A percentile compares a stretch with the other conserved stretches of the same genome.
Evolutionary conservation across 345 rosid genomes (phyloP).

Genomic region (Kandelia obovata): DNA sequence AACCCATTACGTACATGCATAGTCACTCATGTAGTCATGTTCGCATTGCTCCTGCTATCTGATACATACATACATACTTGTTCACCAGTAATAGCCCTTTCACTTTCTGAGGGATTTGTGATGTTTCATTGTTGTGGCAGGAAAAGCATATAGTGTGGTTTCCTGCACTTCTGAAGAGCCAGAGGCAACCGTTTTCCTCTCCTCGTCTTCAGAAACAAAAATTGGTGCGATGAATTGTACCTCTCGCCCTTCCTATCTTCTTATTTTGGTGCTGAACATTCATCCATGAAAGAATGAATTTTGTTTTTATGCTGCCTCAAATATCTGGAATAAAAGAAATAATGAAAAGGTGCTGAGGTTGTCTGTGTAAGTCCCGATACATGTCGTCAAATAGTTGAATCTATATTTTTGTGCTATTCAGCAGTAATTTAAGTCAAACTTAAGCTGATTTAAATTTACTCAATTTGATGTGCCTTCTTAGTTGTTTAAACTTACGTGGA

Average conservation of each 20-base stretch:
- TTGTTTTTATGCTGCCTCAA: too few species aligned
- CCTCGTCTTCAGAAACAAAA: slow-evolving; percentile 47
- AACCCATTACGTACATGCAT: not conserved
- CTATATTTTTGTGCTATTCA: too few species aligned
- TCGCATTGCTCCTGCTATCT: not conserved
- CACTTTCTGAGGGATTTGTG: not conserved
- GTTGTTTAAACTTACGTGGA: not conserved
- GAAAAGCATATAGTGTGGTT: slow-evolving; percentile 54
- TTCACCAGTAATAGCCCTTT: too few species aligned
- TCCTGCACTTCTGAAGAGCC: slow-evolving; percentile 48
- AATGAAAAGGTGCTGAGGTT: too few species aligned
- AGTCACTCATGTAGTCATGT: not conserved
- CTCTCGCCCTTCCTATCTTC: not conserved
- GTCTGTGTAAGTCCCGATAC: too few species aligned
- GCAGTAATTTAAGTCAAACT: too few species aligned
- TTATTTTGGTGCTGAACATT: not conserved
- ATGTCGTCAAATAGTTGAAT: not conserved
- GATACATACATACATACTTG: not conserved
- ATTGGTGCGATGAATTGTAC: slow-evolving; percentile 25
- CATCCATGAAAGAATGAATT: too few species aligned
- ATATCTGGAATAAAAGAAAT: too few species aligned
- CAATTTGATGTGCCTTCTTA: not conserved
- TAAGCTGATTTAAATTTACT: not conserved
- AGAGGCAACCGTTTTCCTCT: slow-evolving; percentile 51
- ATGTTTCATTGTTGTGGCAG: slow-evolving; percentile 31